These are phyloP conservation scores for Gnomoniopsis smithogilvyi DNA, from an alignment of 2,329 filamentous ascomycete genomes.

Conservation along the genomic window DNA sequence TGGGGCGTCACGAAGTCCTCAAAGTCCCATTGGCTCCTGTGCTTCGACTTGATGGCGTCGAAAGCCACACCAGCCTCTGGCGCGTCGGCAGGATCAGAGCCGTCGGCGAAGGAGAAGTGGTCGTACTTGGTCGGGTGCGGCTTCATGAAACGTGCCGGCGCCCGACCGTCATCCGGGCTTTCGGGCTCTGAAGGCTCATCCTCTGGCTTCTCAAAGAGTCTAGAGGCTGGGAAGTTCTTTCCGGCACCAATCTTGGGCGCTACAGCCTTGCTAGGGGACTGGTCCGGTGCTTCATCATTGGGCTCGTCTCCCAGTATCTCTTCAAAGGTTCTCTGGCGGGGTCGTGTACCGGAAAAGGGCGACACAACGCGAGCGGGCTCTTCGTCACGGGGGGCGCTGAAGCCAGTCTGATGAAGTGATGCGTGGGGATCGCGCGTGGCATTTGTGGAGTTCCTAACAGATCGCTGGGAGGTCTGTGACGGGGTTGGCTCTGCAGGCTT, in stretches of 20 bases:
- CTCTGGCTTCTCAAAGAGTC: slow-evolving; percentile 61
- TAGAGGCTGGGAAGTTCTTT: slow-evolving; percentile 61
- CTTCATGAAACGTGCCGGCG: slow-evolving; percentile 47
- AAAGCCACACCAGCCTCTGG: slow-evolving; percentile 38
- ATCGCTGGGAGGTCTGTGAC: slow-evolving; percentile 38
- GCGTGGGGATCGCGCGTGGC: slow-evolving; percentile 63
- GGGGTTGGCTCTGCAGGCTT: slow-evolving; percentile 24
- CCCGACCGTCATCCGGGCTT: slow-evolving; percentile 37
- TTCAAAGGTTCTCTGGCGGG: slow-evolving; percentile 62
- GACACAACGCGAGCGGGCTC: slow-evolving; percentile 51
- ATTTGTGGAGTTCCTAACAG: slow-evolving; percentile 52
- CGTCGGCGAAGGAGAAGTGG: slow-evolving; percentile 80
- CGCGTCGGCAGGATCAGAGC: slow-evolving; percentile 49
- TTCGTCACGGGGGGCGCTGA: slow-evolving; percentile 62
- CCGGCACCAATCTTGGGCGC: slow-evolving; percentile 52
- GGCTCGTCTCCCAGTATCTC: slow-evolving; percentile 66
- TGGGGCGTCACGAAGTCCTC: slow-evolving; percentile 82
- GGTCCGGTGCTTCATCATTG: slow-evolving; percentile 37
- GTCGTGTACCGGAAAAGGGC: slow-evolving; percentile 60
- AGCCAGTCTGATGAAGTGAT: slow-evolving; percentile 63
- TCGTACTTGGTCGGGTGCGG: slow-evolving; percentile 77
- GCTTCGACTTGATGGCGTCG: slow-evolving; percentile 54
- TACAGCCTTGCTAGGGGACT: slow-evolving; percentile 43
- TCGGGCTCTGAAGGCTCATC: slow-evolving; percentile 31
- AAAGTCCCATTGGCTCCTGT: slow-evolving; percentile 79